phyloP scores from a whole-genome alignment of 129 eudicot species.

The Flaveria ramosissima region DNA sequence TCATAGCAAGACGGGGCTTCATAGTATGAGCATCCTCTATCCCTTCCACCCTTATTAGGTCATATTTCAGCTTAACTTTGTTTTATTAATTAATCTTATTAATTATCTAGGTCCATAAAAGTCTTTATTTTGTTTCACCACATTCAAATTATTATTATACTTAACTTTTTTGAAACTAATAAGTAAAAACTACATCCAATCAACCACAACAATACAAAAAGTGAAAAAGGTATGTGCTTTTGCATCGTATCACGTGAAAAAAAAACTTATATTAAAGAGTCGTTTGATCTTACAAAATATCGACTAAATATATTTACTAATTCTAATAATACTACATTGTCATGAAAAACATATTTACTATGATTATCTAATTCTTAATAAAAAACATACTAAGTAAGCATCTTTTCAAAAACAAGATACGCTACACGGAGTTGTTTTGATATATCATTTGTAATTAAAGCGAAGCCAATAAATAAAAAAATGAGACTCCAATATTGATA shows the following conservation, averaged over 20 bases:
- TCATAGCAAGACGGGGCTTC: too few species aligned
- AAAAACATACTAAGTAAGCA: too few species aligned
- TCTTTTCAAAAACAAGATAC: too few species aligned
- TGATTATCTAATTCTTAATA: too few species aligned
- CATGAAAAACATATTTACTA: neutral
- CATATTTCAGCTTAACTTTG: too few species aligned
- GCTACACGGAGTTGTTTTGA: too few species aligned
- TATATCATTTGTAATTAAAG: too few species aligned
- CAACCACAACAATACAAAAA: neutral
- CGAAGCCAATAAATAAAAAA: too few species aligned
- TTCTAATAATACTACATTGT: neutral
- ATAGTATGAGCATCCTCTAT: too few species aligned
- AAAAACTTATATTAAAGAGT: neutral
- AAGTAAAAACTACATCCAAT: neutral
- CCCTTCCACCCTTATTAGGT: too few species aligned
- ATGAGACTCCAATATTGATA: too few species aligned
- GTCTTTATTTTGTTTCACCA: neutral
- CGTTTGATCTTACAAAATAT: neutral
- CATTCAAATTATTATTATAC: neutral
- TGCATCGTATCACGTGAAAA: constrained; percentile 19
- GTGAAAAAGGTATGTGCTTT: neutral
- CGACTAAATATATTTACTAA: neutral
- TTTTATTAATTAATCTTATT: neutral
- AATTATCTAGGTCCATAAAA: neutral
- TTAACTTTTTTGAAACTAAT: neutral